Conservation (phyloP, 495 filamentous ascomycete species). For the Neurospora sp. region DNA sequence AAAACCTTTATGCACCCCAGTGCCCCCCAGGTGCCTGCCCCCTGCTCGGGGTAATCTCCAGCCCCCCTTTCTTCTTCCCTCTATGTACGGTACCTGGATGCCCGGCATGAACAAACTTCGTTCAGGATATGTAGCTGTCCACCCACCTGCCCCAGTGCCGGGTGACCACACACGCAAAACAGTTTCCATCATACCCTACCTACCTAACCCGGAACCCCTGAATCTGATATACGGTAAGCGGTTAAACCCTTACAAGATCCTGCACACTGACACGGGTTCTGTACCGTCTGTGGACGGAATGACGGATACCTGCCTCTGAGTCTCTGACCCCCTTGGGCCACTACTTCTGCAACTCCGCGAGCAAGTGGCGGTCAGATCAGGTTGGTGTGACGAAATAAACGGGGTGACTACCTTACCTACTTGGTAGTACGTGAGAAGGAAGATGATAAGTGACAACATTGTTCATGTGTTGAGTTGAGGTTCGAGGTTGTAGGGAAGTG, state of each 20-base stretch:
- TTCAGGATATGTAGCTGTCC: not conserved
- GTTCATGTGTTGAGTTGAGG: not conserved
- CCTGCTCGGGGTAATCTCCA: not conserved
- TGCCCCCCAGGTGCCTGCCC: not conserved
- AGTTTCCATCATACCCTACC: not conserved
- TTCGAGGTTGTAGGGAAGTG: not conserved
- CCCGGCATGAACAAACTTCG: not conserved
- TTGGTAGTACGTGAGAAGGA: not conserved
- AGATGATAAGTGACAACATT: not conserved
- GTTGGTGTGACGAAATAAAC: not conserved
- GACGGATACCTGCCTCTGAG: not conserved
- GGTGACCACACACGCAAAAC: not conserved
- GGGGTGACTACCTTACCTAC: not conserved
- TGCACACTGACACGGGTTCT: not conserved
- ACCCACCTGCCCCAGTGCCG: not conserved
- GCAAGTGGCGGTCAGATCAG: not conserved
- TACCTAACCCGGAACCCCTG: not conserved
- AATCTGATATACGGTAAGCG: not conserved
- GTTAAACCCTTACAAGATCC: not conserved
- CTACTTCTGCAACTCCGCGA: not conserved
- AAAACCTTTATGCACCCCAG: not conserved
- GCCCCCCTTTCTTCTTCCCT: not conserved
- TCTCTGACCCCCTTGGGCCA: not conserved
- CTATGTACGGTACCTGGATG: not conserved
- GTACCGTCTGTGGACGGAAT: not conserved